phyloP scores from a whole-genome alignment of 1,284 basidiomycete species.

The Wolfiporia cocos region DNA sequence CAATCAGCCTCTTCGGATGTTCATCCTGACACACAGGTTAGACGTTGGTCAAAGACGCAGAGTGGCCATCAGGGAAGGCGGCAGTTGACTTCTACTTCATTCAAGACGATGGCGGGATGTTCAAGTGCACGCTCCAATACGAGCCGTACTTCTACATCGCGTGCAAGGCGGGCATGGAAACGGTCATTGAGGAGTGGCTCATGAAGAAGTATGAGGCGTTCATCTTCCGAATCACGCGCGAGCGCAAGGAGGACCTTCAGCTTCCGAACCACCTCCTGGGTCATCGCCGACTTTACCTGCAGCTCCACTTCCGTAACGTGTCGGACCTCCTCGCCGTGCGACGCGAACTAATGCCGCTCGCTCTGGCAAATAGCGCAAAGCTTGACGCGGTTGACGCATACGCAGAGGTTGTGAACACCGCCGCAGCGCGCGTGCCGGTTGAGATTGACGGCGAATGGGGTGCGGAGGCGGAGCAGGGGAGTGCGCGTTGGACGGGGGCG shows the following conservation, averaged over 20 bases:
- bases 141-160: slow-evolving; percentile 95
- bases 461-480: slow-evolving; percentile 39
- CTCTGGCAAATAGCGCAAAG: slow-evolving; percentile 88
- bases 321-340: slow-evolving; percentile 87
- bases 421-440: slow-evolving; percentile 54
- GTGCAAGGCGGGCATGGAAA: slow-evolving; percentile 91
- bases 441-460: slow-evolving; percentile 68
- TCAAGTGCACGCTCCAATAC: slow-evolving; percentile 91
- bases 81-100: slow-evolving; percentile 98
- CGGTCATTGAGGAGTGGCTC: slow-evolving; percentile 93
- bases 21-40: slow-evolving; percentile 25
- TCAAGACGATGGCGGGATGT: slow-evolving; percentile 93
- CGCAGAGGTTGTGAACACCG: slow-evolving; percentile 91
- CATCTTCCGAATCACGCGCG: slow-evolving; percentile 72
- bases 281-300: slow-evolving; percentile 82
- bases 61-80: slow-evolving; percentile 76
- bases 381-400: slow-evolving; percentile 96
- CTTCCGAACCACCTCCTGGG: slow-evolving; percentile 96
- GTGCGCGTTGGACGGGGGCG: slow-evolving; percentile 21
- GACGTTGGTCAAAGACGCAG: slow-evolving; percentile 83
- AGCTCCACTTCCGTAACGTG: slow-evolving; percentile 90
- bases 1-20: not conserved
- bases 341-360: slow-evolving; percentile 86
- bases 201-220: slow-evolving; percentile 90
- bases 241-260: slow-evolving; percentile 91